phyloP scores from a whole-genome alignment of 345 rosid species.

The Salix udensis region DNA sequence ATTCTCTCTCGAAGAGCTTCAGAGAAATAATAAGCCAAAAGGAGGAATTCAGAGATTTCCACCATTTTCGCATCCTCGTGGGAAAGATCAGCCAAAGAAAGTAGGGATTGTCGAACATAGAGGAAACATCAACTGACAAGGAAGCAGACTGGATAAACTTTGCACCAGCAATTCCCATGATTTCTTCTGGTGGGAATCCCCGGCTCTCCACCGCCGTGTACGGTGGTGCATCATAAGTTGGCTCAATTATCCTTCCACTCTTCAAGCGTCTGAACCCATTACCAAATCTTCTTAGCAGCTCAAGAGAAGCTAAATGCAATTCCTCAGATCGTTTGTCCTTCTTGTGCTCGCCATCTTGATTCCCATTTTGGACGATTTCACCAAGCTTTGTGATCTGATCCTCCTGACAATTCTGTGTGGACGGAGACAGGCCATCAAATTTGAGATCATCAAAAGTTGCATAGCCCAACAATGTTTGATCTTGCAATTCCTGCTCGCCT shows the following conservation, averaged over 20 bases:
- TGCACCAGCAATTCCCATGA: conserved; percentile 46
- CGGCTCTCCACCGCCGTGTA: neutral
- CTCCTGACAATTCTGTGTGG: too few species aligned
- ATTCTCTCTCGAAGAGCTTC: conserved; percentile 17
- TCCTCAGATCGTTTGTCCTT: conserved; percentile 15
- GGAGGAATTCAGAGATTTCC: conserved; percentile 12
- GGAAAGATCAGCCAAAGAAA: neutral
- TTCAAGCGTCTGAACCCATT: conserved; percentile 13
- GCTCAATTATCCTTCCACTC: conserved; percentile 13
- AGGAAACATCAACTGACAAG: neutral
- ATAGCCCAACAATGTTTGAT: too few species aligned
- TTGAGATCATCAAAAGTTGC: too few species aligned
- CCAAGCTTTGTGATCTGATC: conserved; percentile 8
- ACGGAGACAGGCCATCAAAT: too few species aligned
- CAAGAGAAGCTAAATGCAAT: conserved; percentile 16
- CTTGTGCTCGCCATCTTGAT: conserved; percentile 9
- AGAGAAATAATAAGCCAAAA: conserved; percentile 13
- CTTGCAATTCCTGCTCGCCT: too few species aligned
- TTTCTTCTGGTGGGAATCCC: conserved; percentile 35
- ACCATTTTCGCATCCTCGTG: conserved; percentile 2
- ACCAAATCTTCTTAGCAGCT: conserved; percentile 2
- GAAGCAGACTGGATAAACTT: conserved; percentile 35
- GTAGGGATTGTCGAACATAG: conserved; percentile 5
- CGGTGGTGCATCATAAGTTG: neutral
- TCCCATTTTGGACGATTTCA: conserved; percentile 4